Conservation (phyloP, 2,329 filamentous ascomycete species). For the Zasmidium angulare region DNA sequence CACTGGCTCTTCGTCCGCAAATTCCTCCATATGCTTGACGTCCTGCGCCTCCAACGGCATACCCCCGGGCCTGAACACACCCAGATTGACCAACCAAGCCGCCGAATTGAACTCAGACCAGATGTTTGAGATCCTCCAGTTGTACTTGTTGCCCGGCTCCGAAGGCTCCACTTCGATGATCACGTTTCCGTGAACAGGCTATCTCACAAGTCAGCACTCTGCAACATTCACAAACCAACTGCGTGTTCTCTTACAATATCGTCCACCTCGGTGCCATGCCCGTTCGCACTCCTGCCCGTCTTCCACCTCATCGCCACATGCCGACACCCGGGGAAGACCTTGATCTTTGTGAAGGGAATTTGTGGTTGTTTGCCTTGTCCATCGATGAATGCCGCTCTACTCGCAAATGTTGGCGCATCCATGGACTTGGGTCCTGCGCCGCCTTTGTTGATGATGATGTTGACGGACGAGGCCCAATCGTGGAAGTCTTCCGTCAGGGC, state of each 20-base stretch:
- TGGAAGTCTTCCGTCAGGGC: constrained; percentile 29
- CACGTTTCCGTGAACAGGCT: constrained; percentile 24
- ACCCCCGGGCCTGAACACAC: constrained; percentile 23
- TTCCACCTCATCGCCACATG: constrained; percentile 30
- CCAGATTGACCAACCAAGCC: constrained; percentile 33
- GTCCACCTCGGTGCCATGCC: constrained; percentile 27
- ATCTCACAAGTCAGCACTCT: not conserved
- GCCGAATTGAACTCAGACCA: constrained; percentile 37
- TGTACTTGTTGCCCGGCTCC: constrained; percentile 16
- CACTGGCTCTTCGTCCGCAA: constrained; percentile 4
- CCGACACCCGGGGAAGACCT: constrained; percentile 30
- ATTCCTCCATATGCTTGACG: constrained; percentile 14
- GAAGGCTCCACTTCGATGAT: constrained; percentile 19
- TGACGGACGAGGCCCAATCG: constrained; percentile 35
- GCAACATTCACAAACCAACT: not conserved
- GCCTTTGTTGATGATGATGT: constrained; percentile 33
- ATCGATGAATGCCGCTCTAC: constrained; percentile 22
- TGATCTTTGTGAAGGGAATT: constrained; percentile 30
- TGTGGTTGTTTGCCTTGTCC: constrained; percentile 27
- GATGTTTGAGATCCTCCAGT: constrained; percentile 25
- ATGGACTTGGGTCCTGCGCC: constrained; percentile 25
- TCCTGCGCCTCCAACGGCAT: constrained; percentile 10
- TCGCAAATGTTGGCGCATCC: constrained; percentile 22
- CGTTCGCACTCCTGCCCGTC: constrained; percentile 25
- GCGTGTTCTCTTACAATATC: constrained; percentile 21